Evolutionary conservation across 139 green algal species (phyloP).

Genomic region (Chlorella sorokiniana): DNA sequence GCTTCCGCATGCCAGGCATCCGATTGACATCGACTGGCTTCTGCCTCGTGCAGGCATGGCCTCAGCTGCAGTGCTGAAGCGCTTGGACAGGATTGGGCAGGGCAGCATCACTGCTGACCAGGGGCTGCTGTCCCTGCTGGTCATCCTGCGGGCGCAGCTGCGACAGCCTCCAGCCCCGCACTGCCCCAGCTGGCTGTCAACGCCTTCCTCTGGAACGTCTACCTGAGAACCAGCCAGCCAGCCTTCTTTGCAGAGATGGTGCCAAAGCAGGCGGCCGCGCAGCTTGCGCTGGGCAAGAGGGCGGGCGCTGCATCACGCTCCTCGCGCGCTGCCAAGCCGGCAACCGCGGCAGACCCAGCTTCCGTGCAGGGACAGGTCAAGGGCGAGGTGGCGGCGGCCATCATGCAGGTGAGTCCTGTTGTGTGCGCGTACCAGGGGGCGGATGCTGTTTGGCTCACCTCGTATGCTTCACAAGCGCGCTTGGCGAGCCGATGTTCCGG

Average conservation of each 20-base stretch:
- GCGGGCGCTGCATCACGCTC: not conserved
- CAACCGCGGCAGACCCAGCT: not conserved
- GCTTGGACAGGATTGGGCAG: slow-evolving; percentile 48
- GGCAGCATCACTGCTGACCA: slow-evolving; percentile 44
- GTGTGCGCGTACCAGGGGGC: no score
- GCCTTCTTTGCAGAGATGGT: slow-evolving; percentile 42
- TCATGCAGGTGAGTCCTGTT: slow-evolving; percentile 28
- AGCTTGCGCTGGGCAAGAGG: not conserved
- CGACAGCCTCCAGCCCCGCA: not conserved
- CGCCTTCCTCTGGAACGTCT: slow-evolving; percentile 41
- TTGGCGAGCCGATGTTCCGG: no score
- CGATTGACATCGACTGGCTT: not conserved
- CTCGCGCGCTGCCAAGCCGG: not conserved
- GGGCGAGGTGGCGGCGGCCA: slow-evolving; percentile 33
- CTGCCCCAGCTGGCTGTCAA: slow-evolving; percentile 42
- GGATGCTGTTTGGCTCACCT: no score
- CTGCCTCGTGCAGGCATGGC: slow-evolving; percentile 37
- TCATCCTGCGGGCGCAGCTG: slow-evolving; percentile 6
- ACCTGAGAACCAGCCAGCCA: slow-evolving; percentile 21
- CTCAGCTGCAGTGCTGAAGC: slow-evolving; percentile 44
- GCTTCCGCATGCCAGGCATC: not conserved
- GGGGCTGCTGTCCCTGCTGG: slow-evolving; percentile 48
- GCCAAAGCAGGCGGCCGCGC: not conserved
- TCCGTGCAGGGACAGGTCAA: slow-evolving; percentile 30
- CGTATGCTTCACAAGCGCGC: no score